Evolutionary conservation across 1,139 yeast species (phyloP), one percentile per base, ranked within the genome.

Genomic region (Pichia sp.): DNA sequence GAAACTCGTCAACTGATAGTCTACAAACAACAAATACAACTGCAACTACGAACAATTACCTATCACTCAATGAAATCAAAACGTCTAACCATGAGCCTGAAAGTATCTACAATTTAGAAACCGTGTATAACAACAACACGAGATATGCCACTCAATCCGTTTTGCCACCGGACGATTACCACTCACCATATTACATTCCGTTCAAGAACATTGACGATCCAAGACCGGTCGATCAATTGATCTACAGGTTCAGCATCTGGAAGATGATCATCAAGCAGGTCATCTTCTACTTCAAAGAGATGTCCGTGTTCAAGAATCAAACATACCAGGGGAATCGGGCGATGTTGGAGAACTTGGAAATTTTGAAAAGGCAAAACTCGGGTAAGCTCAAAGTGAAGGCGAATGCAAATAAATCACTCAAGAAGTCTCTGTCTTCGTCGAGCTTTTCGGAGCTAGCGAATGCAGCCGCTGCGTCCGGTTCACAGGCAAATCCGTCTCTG

Each of bases 191-290:
- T 46, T 62, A 61, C 48, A 48, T 59, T 14, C 67, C 68, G 4
- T 54, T 65, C 28, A 53, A 53, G 6, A 54, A 54, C 21, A 49
- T 47, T 18, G 60, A 59, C 30, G 64, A 62, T 34, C 67, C 68
- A 17, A 59, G 59, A 34, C 83, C 83, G 3, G 71, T 77, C 19
- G 81, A 77, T 55, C 72, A 72, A 45, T 67, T 79, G 58, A 66
- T 77, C 46, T 76, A 71, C 47, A 71, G 85, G 58, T 85, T 85
- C 64, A 80, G 81, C 51, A 75, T 77, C 48, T 85, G 91, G 89
- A 81, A 84, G 59, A 79, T 78, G 63, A 76, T 85, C 51, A 72
- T 85, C 53, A 81, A 81, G 57, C 80, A 85, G 17, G 62, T 85
- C 51, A 70, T 80, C 31, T 71, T 72, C 52, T 85, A 85, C 62